Evolutionary conservation across 495 filamentous ascomycete species (phyloP).

Genomic region (Rusavskia elegans): DNA sequence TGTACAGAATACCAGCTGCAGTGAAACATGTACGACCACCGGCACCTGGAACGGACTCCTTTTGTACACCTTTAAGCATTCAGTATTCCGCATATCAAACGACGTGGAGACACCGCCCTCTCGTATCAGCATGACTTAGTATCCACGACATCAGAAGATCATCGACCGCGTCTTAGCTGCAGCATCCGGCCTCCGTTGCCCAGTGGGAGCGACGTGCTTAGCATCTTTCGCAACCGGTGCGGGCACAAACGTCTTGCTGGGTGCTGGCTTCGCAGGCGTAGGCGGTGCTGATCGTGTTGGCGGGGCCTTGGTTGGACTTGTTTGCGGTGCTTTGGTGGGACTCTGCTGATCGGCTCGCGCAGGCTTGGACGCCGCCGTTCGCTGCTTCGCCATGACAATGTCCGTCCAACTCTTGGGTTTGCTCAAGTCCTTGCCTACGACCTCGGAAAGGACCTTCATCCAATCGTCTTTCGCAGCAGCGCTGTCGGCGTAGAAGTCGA

Average conservation of each 20-base stretch:
- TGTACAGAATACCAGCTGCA: no score
- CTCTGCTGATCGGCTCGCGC: constrained; percentile 11
- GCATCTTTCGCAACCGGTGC: constrained; percentile 10
- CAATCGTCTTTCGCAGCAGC: constrained; percentile 74
- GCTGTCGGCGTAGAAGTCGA: constrained; percentile 95
- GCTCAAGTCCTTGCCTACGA: constrained; percentile 52
- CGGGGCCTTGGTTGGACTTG: constrained; percentile 4
- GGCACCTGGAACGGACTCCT: no score
- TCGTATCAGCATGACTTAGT: neutral
- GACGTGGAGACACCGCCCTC: neutral
- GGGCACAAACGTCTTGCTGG: constrained; percentile 3
- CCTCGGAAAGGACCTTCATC: constrained; percentile 81
- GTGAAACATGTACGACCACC: no score
- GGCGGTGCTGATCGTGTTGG: constrained; percentile 10
- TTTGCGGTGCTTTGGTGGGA: neutral
- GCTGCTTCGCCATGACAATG: constrained; percentile 46
- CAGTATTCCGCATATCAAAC: neutral
- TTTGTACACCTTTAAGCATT: no score
- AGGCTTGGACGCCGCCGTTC: constrained; percentile 11
- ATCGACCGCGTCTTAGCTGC: constrained; percentile 12
- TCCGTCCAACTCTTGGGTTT: constrained; percentile 61
- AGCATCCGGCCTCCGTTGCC: constrained; percentile 8
- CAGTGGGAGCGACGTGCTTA: constrained; percentile 7
- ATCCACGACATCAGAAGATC: constrained; percentile 20
- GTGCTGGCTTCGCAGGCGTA: constrained; percentile 12